Evolutionary conservation across 345 rosid genomes (phyloP), one percentile per base, ranked within the genome.

Genomic region (Jatropha curcas): DNA sequence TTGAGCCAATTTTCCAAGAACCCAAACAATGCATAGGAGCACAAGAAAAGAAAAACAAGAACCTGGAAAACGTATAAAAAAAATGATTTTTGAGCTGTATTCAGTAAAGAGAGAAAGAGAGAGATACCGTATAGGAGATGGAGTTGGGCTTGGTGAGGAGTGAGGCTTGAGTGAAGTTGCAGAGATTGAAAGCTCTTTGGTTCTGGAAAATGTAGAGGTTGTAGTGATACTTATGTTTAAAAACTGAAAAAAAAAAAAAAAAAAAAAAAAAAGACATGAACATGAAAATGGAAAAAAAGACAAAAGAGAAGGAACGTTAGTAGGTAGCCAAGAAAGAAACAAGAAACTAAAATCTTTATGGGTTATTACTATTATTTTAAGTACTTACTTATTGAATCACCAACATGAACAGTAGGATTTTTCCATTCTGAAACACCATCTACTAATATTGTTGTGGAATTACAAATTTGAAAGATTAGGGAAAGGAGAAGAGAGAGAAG

Each of bases 181-280:
- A 95, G 85, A 88, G 84, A 70, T 75, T 73, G 82, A 86, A 92
- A 70, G 98, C 99, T 80, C 84, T 81, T 81, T 85, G 78, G 80
- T 65, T 95, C 82, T 83, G 84, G 90, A 95, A 92, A 83, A 94
- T 94, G 91, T 87, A 92, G 75, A 94, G 92, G 7, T 73, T 79
- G 80, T 84, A 80, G 80, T 76, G 83, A 63, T 88, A 76, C 90
- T 89, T 88, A 84, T 88, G 96, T 69, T 81, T 89, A 92, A 92
- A 94, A 77, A 88, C 98, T 94, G 86, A 34, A n/a, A 34, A 0
- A 14, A 6, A 19, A 58, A 8, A 14, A 35, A 20, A 27, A 12
- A 22, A 22, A 9, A 41, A 59, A 71, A 25, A 20, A 4, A 17
- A 35, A 17, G 62, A 5, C n/a, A n/a, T n/a, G n/a, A n/a, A n/a